Conservation (phyloP, 2,329 filamentous ascomycete genomes). For the Akanthomyces lecanii region DNA sequence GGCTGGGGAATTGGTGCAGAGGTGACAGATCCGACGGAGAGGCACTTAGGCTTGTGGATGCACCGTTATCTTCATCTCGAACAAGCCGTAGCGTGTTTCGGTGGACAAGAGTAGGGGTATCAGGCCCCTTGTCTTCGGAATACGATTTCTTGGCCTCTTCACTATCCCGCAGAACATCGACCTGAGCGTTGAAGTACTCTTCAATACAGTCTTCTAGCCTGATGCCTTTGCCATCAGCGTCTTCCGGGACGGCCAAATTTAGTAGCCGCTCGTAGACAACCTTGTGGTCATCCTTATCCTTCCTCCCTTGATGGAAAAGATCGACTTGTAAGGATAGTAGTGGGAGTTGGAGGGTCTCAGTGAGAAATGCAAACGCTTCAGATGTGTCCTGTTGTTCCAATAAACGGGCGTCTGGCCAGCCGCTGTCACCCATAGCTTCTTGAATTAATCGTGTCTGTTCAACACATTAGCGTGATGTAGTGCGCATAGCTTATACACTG, state of each 20-base stretch:
- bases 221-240: slow-evolving; percentile 64
- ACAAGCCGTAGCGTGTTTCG: slow-evolving; percentile 33
- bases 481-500: background rate
- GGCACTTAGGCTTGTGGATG: slow-evolving; percentile 31
- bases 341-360: slow-evolving; percentile 80
- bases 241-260: slow-evolving; percentile 82
- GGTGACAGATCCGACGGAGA: slow-evolving; percentile 30
- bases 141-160: slow-evolving; percentile 47
- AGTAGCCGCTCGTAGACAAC: slow-evolving; percentile 87
- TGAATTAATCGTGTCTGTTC: slow-evolving; percentile 75
- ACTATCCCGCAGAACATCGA: slow-evolving; percentile 78
- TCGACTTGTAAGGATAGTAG: slow-evolving; percentile 90
- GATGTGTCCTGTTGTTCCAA: slow-evolving; percentile 91
- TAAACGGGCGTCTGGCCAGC: slow-evolving; percentile 76
- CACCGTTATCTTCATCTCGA: slow-evolving; percentile 30
- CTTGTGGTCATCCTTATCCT: slow-evolving; percentile 85
- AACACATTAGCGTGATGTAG: slow-evolving; percentile 25
- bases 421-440: slow-evolving; percentile 75
- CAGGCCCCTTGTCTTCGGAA: slow-evolving; percentile 26
- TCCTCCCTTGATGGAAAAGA: slow-evolving; percentile 85
- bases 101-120: slow-evolving; percentile 25
- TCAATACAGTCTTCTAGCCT: slow-evolving; percentile 89
- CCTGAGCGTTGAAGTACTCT: slow-evolving; percentile 88
- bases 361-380: slow-evolving; percentile 93
- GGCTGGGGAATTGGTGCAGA: slow-evolving; percentile 16